phyloP scores from a whole-genome alignment of 768 basidiomycete genomes.

The Pleurotus sapidus region DNA sequence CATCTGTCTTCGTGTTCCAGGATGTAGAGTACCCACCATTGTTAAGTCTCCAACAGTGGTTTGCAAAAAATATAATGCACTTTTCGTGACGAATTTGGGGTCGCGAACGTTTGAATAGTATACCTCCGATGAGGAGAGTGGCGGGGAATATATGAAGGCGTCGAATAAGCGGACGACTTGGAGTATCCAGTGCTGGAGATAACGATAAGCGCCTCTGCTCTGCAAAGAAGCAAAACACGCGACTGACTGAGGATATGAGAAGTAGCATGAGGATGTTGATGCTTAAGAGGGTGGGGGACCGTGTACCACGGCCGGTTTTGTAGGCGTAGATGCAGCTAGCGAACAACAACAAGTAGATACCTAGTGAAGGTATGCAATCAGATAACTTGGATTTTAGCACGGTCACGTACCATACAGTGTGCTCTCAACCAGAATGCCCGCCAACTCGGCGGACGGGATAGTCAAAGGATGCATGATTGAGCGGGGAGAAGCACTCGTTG shows the following conservation, averaged over 20 bases:
- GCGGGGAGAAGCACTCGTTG: too few species aligned
- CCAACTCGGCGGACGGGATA: not conserved
- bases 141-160: not conserved
- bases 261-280: not conserved
- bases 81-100: not conserved
- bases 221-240: too few species aligned
- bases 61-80: not conserved
- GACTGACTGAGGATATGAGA: conserved; percentile 1
- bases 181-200: not conserved
- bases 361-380: not conserved
- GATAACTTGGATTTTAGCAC: not conserved
- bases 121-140: not conserved
- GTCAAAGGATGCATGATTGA: not conserved
- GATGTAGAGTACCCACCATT: not conserved
- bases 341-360: conserved; percentile 1
- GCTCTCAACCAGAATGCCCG: not conserved
- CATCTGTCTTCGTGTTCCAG: not conserved
- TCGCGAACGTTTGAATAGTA: not conserved
- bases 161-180: not conserved
- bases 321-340: not conserved
- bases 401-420: not conserved
- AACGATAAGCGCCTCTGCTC: not conserved
- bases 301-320: not conserved
- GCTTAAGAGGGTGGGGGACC: not conserved
- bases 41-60: not conserved